These are phyloP conservation scores for Blastobotrys parvus DNA, from an alignment of 805 yeast genomes.

Conservation along the genomic window DNA sequence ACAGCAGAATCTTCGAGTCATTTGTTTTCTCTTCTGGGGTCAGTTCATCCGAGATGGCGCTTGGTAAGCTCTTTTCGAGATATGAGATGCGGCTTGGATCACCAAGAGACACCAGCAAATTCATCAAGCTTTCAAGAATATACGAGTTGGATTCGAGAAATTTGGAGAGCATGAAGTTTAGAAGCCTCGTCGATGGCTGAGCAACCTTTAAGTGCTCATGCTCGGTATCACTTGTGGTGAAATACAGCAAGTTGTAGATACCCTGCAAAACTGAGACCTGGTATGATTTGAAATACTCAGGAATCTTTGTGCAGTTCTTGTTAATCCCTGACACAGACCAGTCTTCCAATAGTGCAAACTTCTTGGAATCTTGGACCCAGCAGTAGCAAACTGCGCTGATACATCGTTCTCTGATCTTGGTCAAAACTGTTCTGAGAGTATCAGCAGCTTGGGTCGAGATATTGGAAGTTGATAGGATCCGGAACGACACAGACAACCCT, in stretches of 20 bases:
- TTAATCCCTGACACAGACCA: conserved; percentile 28
- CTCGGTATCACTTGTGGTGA: conserved; percentile 11
- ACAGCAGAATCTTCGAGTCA: conserved; percentile 43
- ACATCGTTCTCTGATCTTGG: conserved; percentile 35
- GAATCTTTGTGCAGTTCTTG: conserved; percentile 32
- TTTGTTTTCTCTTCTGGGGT: conserved; percentile 36
- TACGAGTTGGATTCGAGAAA: conserved; percentile 31
- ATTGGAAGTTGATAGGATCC: conserved; percentile 37
- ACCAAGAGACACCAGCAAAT: conserved; percentile 19
- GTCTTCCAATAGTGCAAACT: conserved; percentile 32
- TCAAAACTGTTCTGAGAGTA: conserved; percentile 30
- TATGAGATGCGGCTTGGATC: conserved; percentile 6
- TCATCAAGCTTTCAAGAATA: conserved; percentile 26
- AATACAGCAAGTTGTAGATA: conserved; percentile 15
- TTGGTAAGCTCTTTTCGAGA: conserved; percentile 4
- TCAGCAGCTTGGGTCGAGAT: conserved; percentile 34
- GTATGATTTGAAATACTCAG: conserved; percentile 32
- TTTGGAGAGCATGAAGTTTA: conserved; percentile 27
- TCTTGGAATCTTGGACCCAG: conserved; percentile 43
- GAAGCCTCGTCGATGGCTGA: conserved; percentile 28
- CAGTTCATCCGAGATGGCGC: conserved; percentile 31
- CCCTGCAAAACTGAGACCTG: conserved; percentile 32
- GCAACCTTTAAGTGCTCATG: conserved; percentile 18
- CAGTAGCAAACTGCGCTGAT: conserved; percentile 41
- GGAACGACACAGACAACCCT: conserved; percentile 34